Evolutionary conservation across 306 rosid genomes (phyloP).

Genomic region (Prunus kanzakura): DNA sequence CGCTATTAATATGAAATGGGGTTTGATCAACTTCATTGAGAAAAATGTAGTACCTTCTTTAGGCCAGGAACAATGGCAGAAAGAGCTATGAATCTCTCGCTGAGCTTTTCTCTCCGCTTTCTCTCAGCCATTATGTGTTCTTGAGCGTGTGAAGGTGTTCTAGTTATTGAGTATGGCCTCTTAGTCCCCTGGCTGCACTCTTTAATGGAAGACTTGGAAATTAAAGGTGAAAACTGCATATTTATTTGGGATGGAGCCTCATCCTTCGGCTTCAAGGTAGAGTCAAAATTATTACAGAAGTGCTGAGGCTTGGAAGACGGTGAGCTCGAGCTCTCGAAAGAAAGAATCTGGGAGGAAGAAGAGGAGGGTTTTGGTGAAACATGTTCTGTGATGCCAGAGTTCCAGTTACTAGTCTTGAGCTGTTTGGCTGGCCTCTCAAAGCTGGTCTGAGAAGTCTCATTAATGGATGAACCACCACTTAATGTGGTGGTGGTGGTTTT

Average conservation of each 20-base stretch:
- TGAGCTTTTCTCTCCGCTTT: conserved; percentile 72
- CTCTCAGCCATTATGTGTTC: conserved; percentile 84
- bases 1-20: background rate
- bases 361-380: conserved; percentile 35
- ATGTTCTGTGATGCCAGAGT: conserved; percentile 22
- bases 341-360: conserved; percentile 51
- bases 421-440: conserved; percentile 37
- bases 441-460: conserved; percentile 24
- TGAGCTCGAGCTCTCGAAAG: conserved; percentile 43
- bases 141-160: conserved; percentile 42
- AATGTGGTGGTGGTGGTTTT: conserved; percentile 18
- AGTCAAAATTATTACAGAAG: conserved; percentile 14
- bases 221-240: conserved; percentile 18
- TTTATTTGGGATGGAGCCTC: conserved; percentile 27
- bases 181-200: conserved; percentile 22
- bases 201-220: conserved; percentile 18
- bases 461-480: conserved; percentile 33
- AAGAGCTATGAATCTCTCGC: conserved; percentile 76
- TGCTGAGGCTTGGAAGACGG: conserved; percentile 12
- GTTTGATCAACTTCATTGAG: background rate
- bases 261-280: conserved; percentile 24
- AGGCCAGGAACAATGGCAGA: conserved; percentile 70
- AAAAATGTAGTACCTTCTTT: conserved; percentile 51
- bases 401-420: conserved; percentile 19
- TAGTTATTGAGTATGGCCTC: conserved; percentile 26